phyloP scores from a whole-genome alignment of 139 green algal genomes.

The Eudorina sp. region DNA sequence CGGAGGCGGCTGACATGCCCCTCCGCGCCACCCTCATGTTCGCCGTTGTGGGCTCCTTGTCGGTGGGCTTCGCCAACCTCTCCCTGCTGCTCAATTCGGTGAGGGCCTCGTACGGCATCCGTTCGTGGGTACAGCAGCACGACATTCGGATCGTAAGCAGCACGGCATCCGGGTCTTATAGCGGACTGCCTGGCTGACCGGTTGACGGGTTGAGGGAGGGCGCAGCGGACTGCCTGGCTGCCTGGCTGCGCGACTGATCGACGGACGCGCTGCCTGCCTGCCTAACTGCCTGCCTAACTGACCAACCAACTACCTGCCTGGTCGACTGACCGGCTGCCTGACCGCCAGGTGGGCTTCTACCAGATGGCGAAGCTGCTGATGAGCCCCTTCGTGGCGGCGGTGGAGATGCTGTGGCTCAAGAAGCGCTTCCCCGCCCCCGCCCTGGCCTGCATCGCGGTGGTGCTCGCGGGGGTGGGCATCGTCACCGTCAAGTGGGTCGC shows the following conservation, averaged over 20 bases:
- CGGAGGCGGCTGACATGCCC: constrained; percentile 22
- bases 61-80: constrained; percentile 71
- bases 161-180: too few species aligned
- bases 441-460: constrained; percentile 73
- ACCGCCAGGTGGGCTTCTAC: constrained; percentile 43
- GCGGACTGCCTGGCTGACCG: too few species aligned
- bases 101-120: too few species aligned
- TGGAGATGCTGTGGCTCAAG: constrained; percentile 86
- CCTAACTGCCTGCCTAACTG: too few species aligned
- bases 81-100: constrained; percentile 56
- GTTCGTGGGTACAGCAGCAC: too few species aligned
- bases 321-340: too few species aligned
- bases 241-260: too few species aligned
- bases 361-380: constrained; percentile 95
- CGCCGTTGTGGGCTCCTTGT: constrained; percentile 61
- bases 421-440: constrained; percentile 71
- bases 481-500: constrained; percentile 83
- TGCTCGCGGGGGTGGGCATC: constrained; percentile 84
- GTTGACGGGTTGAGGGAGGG: too few species aligned
- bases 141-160: too few species aligned
- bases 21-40: constrained; percentile 56
- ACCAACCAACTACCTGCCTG: too few species aligned
- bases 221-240: too few species aligned
- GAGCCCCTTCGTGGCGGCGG: constrained; percentile 88
- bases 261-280: too few species aligned